Evolutionary conservation across 371 early-diverging fungal genomes (phyloP).

Genomic region (Dentiscutata heterogama): DNA sequence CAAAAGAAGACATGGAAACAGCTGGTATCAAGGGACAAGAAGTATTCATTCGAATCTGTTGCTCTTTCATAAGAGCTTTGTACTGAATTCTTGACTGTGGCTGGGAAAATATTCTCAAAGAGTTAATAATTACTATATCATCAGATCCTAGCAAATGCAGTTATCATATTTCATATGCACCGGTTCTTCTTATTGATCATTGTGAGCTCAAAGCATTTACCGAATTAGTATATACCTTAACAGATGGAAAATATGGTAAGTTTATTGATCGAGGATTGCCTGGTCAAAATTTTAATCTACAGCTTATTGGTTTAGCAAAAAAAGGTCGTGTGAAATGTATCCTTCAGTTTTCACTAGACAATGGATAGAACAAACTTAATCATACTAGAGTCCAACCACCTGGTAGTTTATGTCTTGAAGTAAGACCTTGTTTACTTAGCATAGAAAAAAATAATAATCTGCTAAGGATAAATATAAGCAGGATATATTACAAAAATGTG

Average conservation of each 20-base stretch:
- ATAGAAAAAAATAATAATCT: slow-evolving; percentile 23
- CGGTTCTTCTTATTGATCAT: slow-evolving; percentile 33
- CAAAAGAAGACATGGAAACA: neutral
- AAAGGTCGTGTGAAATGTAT: slow-evolving; percentile 27
- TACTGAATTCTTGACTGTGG: slow-evolving; percentile 1
- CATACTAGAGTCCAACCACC: slow-evolving; percentile 34
- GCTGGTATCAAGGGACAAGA: neutral
- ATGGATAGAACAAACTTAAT: slow-evolving; percentile 32
- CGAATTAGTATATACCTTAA: slow-evolving; percentile 35
- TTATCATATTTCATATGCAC: slow-evolving; percentile 31
- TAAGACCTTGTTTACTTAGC: slow-evolving; percentile 36
- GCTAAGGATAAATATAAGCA: slow-evolving; percentile 23
- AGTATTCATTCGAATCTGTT: slow-evolving; percentile 16
- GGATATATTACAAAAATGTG: slow-evolving; percentile 26
- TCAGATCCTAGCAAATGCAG: slow-evolving; percentile 31
- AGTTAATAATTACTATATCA: slow-evolving; percentile 26
- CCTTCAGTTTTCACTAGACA: slow-evolving; percentile 1
- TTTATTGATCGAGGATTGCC: slow-evolving; percentile 37
- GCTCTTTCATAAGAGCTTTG: slow-evolving; percentile 29
- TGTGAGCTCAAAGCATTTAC: slow-evolving; percentile 34
- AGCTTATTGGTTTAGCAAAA: slow-evolving; percentile 32
- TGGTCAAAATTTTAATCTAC: slow-evolving; percentile 28
- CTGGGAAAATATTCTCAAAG: slow-evolving; percentile 37
- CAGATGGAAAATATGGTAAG: slow-evolving; percentile 7
- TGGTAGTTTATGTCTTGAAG: slow-evolving; percentile 8